Base-by-base conservation (phyloP, 1,139 yeast genomes). In the Trichomonascaceae sp. region DNA sequence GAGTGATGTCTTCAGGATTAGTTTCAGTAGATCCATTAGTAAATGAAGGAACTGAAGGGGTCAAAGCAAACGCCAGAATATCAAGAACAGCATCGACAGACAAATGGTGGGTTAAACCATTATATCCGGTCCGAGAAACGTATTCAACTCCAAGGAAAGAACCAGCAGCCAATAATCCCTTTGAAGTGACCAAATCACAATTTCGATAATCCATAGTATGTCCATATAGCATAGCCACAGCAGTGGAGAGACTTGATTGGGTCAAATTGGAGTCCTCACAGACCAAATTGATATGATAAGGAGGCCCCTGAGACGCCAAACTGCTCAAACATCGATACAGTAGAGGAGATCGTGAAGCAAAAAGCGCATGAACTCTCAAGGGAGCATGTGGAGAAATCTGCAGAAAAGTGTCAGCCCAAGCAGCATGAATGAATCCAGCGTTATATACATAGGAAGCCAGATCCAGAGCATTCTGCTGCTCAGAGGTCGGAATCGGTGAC, bases 211-310 rank as follows among this genome's bases (percentile, higher is more conserved):
- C 69, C 22, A 68, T 53, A n/a, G 57, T 56, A 46, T 64, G 69
- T 18, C 72, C 72, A 53, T 69, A 69, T 17, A 69, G 60, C 15
- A 72, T 66, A 9, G 71, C 71, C 50, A 69, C 58, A 2, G 70
- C 69, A 63, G 68, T 62, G 2, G 70, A 63, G 32, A 69, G 52
- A 10, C 70, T 57, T 19, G 63, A 57, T 10, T 64, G 59, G n/a
- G 81, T 81, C 63, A 78, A 73, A 61, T 75, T 77, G 55, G 77
- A 79, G 66, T 81, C 84, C 57, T 77, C 75, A 20, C 79, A 79
- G 36, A 79, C 73, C 63, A 81, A 74, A 44, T 78, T 77, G 45
- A 81, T 81, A 58, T 78, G 80, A 60, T 79, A 76, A 10, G 83
- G 80, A 15, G 82, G 62, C 18, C 65, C 66, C 27, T 56, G 59